Conservation (phyloP, 2,329 filamentous ascomycete genomes). For the Penicillium sp. region DNA sequence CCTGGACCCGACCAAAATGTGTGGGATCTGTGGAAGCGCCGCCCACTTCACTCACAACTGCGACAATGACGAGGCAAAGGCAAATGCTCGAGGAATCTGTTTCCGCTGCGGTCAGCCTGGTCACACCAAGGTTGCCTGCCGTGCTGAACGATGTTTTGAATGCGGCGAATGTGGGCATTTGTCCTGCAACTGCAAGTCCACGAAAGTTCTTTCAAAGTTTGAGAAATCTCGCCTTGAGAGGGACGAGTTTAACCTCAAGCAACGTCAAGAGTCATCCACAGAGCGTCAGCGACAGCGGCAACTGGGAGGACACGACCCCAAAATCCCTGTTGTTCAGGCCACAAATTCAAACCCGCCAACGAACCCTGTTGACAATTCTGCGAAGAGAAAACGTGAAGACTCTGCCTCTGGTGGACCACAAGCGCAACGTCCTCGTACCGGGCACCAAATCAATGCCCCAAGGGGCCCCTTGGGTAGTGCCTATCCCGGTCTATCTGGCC, state of each 20-base stretch:
- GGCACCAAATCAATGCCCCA: constrained; percentile 27
- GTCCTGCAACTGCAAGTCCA: constrained; percentile 35
- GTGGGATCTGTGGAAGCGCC: constrained; percentile 49
- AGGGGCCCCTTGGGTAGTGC: constrained; percentile 7
- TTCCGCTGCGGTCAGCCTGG: constrained; percentile 43
- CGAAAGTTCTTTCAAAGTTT: constrained; percentile 36
- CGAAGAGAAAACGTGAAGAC: constrained; percentile 38
- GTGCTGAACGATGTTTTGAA: constrained; percentile 43
- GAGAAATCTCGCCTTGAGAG: constrained; percentile 38
- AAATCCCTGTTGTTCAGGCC: constrained; percentile 43
- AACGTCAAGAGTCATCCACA: constrained; percentile 34
- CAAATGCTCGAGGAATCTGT: constrained; percentile 41
- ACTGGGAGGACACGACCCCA: constrained; percentile 46
- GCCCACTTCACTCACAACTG: constrained; percentile 47
- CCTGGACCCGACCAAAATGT: constrained; percentile 44
- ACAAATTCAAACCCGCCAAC: constrained; percentile 22
- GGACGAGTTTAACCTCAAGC: constrained; percentile 40
- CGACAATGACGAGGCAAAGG: constrained; percentile 46
- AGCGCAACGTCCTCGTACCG: constrained; percentile 30
- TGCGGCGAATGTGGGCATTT: constrained; percentile 49
- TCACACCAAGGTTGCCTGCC: constrained; percentile 42
- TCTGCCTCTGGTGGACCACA: constrained; percentile 27
- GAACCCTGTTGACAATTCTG: constrained; percentile 15
- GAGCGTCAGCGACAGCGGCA: constrained; percentile 45
- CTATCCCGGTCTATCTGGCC: constrained; percentile 3